phyloP scores from a whole-genome alignment of 2,329 filamentous ascomycete species.

The Thelonectria olida region DNA sequence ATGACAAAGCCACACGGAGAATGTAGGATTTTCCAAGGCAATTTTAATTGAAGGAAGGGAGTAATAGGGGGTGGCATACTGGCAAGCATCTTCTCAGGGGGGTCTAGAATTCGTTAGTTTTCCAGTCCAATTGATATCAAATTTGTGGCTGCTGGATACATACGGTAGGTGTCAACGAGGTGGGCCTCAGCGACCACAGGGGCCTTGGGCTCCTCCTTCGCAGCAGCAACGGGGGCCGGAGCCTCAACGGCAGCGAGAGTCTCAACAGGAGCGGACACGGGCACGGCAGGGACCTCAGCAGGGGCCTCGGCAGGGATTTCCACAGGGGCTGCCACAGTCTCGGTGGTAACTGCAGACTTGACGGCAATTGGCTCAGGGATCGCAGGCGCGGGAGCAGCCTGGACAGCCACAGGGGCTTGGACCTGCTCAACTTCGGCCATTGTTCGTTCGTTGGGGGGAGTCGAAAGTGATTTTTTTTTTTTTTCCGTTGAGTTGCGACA shows the following conservation, averaged over 20 bases:
- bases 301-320: background rate
- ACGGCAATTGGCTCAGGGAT: slow-evolving; percentile 7
- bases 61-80: slow-evolving; percentile 57
- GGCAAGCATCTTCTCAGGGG: slow-evolving; percentile 72
- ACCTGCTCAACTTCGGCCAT: slow-evolving; percentile 39
- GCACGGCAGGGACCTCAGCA: background rate
- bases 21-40: no score
- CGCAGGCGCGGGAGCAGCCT: slow-evolving; percentile 20
- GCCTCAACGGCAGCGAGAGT: background rate
- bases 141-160: slow-evolving; percentile 41
- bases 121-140: slow-evolving; percentile 9
- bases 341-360: background rate
- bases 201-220: slow-evolving; percentile 47
- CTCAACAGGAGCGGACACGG: background rate
- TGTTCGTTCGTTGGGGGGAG: slow-evolving; percentile 26
- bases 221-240: slow-evolving; percentile 1
- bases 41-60: slow-evolving; percentile 11
- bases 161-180: slow-evolving; percentile 77
- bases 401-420: slow-evolving; percentile 28
- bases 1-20: slow-evolving; percentile 17
- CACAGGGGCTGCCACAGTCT: background rate
- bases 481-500: slow-evolving; percentile 28
- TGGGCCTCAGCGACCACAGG: slow-evolving; percentile 80
- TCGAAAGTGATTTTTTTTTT: slow-evolving; percentile 20
- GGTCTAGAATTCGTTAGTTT: slow-evolving; percentile 55